Evolutionary conservation across 176 grass and related monocot species (phyloP).

Genomic region (Aegilops speltoides): DNA sequence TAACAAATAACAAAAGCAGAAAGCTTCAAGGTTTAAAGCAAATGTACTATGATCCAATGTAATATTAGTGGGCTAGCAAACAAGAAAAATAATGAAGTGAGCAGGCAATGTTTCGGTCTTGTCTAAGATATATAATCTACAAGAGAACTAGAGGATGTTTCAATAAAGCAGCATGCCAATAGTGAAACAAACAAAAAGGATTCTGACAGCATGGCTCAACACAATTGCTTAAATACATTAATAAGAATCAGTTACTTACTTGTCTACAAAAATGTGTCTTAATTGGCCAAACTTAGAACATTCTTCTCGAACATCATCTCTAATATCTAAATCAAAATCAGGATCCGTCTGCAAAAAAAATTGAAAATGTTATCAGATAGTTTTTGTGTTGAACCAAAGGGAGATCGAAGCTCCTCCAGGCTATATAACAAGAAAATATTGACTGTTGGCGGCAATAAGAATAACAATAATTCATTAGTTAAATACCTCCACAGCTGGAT

Average conservation of each 20-base stretch:
- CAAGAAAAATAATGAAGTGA: neutral
- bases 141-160: neutral
- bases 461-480: neutral
- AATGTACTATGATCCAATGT: neutral
- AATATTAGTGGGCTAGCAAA: neutral
- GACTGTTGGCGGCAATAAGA: neutral
- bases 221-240: slow-evolving; percentile 5
- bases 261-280: slow-evolving; percentile 77
- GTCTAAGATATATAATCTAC: neutral
- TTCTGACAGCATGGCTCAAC: neutral
- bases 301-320: slow-evolving; percentile 75
- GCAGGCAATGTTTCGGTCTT: neutral
- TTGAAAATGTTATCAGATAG: neutral
- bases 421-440: neutral
- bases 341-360: slow-evolving; percentile 67
- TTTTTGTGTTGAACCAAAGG: neutral
- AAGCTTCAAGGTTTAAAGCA: neutral
- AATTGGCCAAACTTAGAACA: slow-evolving; percentile 72
- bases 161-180: neutral
- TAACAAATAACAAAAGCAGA: neutral
- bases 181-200: neutral
- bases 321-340: slow-evolving; percentile 91
- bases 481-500: slow-evolving; percentile 73
- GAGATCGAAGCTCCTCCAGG: neutral
- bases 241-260: slow-evolving; percentile 46